Percentiles rank a stretch among this genome's conserved stretches.
Evolutionary conservation across 164 flowering plant species (phyloP).

Genomic region (Hamamelis virginiana): DNA sequence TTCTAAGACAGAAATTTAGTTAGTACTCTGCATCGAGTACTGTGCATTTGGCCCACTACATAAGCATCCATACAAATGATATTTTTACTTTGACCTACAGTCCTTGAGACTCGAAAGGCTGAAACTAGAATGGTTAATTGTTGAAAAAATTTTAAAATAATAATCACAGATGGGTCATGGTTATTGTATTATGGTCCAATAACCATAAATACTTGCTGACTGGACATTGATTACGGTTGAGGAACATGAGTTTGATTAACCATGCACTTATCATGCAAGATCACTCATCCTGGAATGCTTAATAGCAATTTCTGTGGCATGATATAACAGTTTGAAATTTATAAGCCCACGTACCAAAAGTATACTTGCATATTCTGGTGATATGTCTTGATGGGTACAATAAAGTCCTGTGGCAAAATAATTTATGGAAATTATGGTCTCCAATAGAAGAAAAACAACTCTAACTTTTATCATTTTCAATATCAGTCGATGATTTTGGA

Average conservation of each 20-base stretch:
- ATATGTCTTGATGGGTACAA: slow-evolving; percentile 97
- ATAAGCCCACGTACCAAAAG: slow-evolving; percentile 65
- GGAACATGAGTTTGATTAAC: neutral
- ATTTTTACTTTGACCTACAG: neutral
- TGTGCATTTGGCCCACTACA: neutral
- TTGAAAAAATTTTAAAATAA: neutral
- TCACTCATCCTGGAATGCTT: neutral
- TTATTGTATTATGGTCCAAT: neutral
- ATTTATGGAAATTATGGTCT: neutral
- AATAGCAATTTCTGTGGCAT: neutral
- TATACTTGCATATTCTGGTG: slow-evolving; percentile 94
- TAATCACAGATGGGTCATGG: neutral
- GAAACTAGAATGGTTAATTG: neutral
- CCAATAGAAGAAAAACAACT: neutral
- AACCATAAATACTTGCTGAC: neutral
- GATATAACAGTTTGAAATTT: neutral
- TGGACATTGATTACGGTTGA: neutral
- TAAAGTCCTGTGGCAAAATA: slow-evolving; percentile 67
- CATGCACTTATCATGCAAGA: neutral
- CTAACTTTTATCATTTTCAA: neutral
- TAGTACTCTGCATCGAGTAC: neutral
- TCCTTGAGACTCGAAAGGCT: neutral
- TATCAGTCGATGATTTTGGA: neutral
- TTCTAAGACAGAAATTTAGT: neutral
- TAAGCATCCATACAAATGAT: neutral